A percentile compares a stretch with the other conserved stretches of the same genome.
These are phyloP conservation scores for Diaporthe nobilis DNA, from an alignment of 2,329 filamentous ascomycete genomes.

Conservation along the genomic window DNA sequence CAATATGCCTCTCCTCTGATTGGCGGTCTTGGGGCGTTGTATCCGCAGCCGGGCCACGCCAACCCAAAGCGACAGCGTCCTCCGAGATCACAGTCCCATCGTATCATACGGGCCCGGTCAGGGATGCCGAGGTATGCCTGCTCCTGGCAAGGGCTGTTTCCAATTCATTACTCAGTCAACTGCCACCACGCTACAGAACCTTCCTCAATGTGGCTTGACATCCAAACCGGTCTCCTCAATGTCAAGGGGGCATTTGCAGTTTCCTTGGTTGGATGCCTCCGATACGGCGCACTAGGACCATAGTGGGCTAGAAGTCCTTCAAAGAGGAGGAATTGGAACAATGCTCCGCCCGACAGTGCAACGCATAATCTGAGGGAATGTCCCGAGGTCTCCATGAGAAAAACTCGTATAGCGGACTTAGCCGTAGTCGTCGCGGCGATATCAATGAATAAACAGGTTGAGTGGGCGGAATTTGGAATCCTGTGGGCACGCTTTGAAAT, in stretches of 20 bases:
- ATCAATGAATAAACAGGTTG: not conserved
- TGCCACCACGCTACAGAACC: not conserved
- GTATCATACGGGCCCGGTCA: conserved; percentile 9
- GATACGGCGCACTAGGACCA: not conserved
- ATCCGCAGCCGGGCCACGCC: conserved; percentile 9
- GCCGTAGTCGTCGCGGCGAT: not conserved
- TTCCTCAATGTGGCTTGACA: not conserved
- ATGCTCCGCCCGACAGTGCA: not conserved
- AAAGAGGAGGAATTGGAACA: not conserved
- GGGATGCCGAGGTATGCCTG: conserved; percentile 18
- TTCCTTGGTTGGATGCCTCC: not conserved
- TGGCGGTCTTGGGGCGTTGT: not conserved
- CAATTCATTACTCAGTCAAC: conserved; percentile 8
- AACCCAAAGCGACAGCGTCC: conserved; percentile 11
- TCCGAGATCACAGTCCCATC: conserved; percentile 32
- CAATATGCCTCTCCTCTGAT: conserved; percentile 2
- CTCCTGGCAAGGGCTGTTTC: conserved; percentile 16
- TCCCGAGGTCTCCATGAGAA: no score
- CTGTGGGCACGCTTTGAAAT: no score
- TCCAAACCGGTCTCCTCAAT: not conserved
- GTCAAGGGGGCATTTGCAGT: not conserved
- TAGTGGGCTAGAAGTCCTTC: not conserved
- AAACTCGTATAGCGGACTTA: not conserved
- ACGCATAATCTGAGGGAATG: not conserved
- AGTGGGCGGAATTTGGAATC: no score